phyloP scores from a whole-genome alignment of 768 basidiomycete genomes.

The Amanita jacksonii region DNA sequence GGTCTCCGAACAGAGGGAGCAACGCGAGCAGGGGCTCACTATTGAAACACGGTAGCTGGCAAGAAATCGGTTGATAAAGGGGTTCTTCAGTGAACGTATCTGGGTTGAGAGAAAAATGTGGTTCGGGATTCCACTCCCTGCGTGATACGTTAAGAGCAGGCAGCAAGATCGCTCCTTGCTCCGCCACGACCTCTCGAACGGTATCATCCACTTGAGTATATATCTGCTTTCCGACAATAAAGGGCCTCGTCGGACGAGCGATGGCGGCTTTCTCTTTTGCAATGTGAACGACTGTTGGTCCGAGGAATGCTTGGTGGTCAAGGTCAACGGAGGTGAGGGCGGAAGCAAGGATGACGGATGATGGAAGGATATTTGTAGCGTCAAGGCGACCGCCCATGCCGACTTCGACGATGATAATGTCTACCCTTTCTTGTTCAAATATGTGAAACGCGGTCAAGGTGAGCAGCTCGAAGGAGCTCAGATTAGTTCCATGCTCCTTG shows the following conservation, averaged over 20 bases:
- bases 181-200: slow-evolving; percentile 24
- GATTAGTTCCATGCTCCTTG: slow-evolving; percentile 29
- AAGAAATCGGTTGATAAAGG: slow-evolving; percentile 31
- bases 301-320: slow-evolving; percentile 90
- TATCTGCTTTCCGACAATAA: slow-evolving; percentile 59
- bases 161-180: slow-evolving; percentile 30
- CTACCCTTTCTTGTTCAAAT: slow-evolving; percentile 63
- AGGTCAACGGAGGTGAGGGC: slow-evolving; percentile 82
- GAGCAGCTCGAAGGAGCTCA: slow-evolving; percentile 77
- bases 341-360: slow-evolving; percentile 60
- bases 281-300: slow-evolving; percentile 63
- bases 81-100: slow-evolving; percentile 25
- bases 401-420: slow-evolving; percentile 83
- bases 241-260: slow-evolving; percentile 47
- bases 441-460: slow-evolving; percentile 71
- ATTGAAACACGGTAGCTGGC: slow-evolving; percentile 34
- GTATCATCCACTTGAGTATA: slow-evolving; percentile 34
- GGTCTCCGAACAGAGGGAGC: slow-evolving; percentile 66
- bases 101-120: slow-evolving; percentile 22
- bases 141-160: slow-evolving; percentile 25
- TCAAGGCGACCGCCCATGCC: slow-evolving; percentile 92
- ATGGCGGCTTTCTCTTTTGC: slow-evolving; percentile 81
- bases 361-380: slow-evolving; percentile 85
- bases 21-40: slow-evolving; percentile 31
- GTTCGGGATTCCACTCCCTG: slow-evolving; percentile 24